Evolutionary conservation across 345 rosid genomes (phyloP).

Genomic region (Bruguiera parviflora): DNA sequence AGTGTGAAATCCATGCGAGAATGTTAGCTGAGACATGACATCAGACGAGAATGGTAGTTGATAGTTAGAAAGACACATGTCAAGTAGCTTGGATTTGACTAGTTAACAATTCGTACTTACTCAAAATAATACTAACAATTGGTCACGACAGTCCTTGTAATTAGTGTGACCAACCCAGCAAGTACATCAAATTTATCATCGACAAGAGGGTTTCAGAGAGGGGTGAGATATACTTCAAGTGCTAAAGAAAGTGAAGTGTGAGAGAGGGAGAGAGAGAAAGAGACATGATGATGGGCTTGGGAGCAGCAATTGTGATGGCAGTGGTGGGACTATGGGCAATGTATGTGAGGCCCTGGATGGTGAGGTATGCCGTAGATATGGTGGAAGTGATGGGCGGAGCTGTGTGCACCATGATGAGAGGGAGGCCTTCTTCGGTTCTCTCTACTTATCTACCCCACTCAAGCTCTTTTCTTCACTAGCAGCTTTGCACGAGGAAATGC

Average conservation of each 20-base stretch:
- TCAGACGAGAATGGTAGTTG: no score
- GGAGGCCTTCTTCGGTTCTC: conserved; percentile 17
- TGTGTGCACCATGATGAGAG: conserved; percentile 8
- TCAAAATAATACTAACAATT: no score
- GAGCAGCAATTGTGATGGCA: conserved; percentile 30
- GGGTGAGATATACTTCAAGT: no score
- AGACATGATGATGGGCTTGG: conserved; percentile 26
- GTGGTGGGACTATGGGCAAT: conserved; percentile 38
- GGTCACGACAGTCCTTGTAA: no score
- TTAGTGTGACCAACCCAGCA: no score
- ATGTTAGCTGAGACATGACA: no score
- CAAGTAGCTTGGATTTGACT: no score
- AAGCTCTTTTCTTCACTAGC: background rate
- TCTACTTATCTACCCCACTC: conserved; percentile 23
- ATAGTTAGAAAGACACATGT: no score
- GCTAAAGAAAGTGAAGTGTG: background rate
- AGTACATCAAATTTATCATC: no score
- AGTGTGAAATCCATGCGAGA: no score
- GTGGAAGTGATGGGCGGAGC: conserved; percentile 18
- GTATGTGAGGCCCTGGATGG: conserved; percentile 33
- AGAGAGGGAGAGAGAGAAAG: background rate
- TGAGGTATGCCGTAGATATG: conserved; percentile 35
- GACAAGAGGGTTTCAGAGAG: background rate
- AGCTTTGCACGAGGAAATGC: background rate
- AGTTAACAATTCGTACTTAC: no score